Evolutionary conservation across 306 rosid genomes (phyloP), one percentile per base, ranked within the genome.

Genomic region (Abrus pulchellus): DNA sequence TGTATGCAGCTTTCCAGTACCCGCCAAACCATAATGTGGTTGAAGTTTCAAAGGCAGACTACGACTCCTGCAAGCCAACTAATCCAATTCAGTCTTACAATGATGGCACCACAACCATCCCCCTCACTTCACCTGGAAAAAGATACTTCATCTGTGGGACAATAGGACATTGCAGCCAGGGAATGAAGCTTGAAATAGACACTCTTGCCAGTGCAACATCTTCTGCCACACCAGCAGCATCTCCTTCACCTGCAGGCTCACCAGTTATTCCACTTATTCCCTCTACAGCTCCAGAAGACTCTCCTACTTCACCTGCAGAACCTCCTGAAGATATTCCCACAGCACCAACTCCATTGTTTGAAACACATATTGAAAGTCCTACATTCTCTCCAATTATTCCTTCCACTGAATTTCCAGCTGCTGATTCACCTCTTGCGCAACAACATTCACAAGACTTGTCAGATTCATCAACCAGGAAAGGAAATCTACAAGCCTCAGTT

Each of bases 111-210:
- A 88, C 97, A 45, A 83, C 76, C 50, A 80, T 95, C 64, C 76
- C 92, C 71, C 97, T 95, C 47, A 61, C 84, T 50, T 77, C 95
- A 60, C 80, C 89, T 41, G 96, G 94, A n/a, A 91, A 90, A 75
- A 89, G 95, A 78, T 88, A 89, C 86, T 95, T 91, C 93, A 89
- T 91, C 69, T 95, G 99, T 87, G 97, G 95, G 40, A 45, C 83
- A 36, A 0, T 13, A 0, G 97, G 95, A 54, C 99, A 95, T 81
- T 95, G 99, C 76, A 52, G 47, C 82, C 66, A 68, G 65, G 99
- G 98, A 77, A 93, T 93, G 99, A 93, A 90, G 86, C 64, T 93
- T 44, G 87, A 86, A 78, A 83, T 95, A 14, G 85, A 83, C 84
- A 88, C 93, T 66, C 97, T 90, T 75, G 89, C 91, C 29, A 61